Percentiles rank a stretch among this genome's conserved stretches.
Evolutionary conservation across 768 basidiomycete species (phyloP).

Genomic region (Amanita phalloides): DNA sequence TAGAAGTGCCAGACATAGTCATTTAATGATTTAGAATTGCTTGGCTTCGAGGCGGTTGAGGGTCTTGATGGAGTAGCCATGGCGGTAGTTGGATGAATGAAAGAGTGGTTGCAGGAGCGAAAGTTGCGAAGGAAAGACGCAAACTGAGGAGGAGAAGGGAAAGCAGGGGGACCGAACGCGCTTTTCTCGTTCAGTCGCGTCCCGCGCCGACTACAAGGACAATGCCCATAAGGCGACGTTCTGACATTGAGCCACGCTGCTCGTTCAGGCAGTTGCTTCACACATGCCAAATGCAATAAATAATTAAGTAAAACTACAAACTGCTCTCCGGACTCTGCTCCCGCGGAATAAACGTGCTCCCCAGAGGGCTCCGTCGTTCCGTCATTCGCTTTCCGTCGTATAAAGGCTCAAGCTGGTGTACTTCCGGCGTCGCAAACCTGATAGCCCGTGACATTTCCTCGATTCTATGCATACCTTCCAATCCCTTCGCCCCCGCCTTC

Average conservation of each 20-base stretch:
- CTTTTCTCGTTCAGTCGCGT: slow-evolving; percentile 29
- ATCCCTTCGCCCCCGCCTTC: slow-evolving; percentile 14
- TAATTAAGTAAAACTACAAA: not conserved
- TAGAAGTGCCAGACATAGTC: slow-evolving; percentile 40
- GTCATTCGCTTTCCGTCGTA: not conserved
- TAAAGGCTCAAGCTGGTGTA: not conserved
- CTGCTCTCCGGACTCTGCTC: not conserved
- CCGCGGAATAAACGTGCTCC: too few species aligned
- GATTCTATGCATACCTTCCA: not conserved
- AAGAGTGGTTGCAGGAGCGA: not conserved
- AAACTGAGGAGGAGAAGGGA: slow-evolving; percentile 4
- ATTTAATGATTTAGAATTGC: slow-evolving; percentile 45
- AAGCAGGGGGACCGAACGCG: slow-evolving; percentile 10
- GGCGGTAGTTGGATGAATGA: slow-evolving; percentile 5
- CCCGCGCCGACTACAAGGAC: slow-evolving; percentile 30
- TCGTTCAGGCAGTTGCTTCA: slow-evolving; percentile 5
- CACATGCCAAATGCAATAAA: not conserved
- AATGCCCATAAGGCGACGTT: slow-evolving; percentile 20
- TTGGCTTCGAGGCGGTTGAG: slow-evolving; percentile 25
- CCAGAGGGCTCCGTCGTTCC: not conserved
- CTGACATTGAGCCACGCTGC: slow-evolving; percentile 5
- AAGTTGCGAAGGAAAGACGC: slow-evolving; percentile 1
- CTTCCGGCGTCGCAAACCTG: not conserved
- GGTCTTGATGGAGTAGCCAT: slow-evolving; percentile 32
- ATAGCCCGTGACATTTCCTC: not conserved